phyloP scores from a whole-genome alignment of 2,329 filamentous ascomycete genomes.

The Biscogniauxia marginata region DNA sequence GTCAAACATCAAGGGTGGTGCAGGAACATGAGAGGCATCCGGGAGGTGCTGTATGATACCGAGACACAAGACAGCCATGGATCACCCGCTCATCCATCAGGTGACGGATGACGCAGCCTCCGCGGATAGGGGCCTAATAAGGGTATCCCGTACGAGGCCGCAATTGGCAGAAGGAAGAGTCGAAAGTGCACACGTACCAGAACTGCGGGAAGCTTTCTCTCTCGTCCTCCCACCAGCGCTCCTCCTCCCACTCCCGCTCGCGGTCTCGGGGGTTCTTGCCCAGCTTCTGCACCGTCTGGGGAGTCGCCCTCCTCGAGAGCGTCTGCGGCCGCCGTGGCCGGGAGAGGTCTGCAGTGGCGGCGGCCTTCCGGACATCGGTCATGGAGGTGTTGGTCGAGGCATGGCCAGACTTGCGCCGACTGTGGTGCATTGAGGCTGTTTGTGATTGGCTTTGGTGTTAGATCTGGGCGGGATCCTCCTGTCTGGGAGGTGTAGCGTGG shows the following conservation, averaged over 20 bases:
- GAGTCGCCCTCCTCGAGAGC: slow-evolving; percentile 43
- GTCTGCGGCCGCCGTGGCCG: slow-evolving; percentile 48
- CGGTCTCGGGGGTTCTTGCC: slow-evolving; percentile 51
- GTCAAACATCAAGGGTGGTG: slow-evolving; percentile 22
- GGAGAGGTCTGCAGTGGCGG: slow-evolving; percentile 44
- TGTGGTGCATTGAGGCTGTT: slow-evolving; percentile 51
- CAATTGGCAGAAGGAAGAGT: slow-evolving; percentile 10
- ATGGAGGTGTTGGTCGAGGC: slow-evolving; percentile 50
- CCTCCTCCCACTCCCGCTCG: slow-evolving; percentile 50
- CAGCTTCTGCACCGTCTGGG: slow-evolving; percentile 44
- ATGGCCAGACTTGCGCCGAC: slow-evolving; percentile 56
- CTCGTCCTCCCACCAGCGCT: slow-evolving; percentile 53
- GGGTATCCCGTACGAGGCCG: slow-evolving; percentile 12
- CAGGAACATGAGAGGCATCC: slow-evolving; percentile 30
- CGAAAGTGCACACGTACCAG: slow-evolving; percentile 50
- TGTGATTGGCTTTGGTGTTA: slow-evolving; percentile 22
- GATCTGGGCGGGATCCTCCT: slow-evolving; percentile 8
- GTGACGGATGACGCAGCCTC: slow-evolving; percentile 27
- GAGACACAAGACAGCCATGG: slow-evolving; percentile 16
- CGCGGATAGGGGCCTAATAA: slow-evolving; percentile 14
- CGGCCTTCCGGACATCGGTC: slow-evolving; percentile 55
- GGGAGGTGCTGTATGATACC: slow-evolving; percentile 7
- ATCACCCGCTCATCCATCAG: slow-evolving; percentile 21
- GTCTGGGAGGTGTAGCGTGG: slow-evolving; percentile 16
- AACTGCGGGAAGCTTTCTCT: slow-evolving; percentile 64